Percentiles rank a stretch among this genome's conserved stretches.
These are phyloP conservation scores for Solanum lignicaule DNA, from an alignment of 257 asterid species.

Conservation along the genomic window DNA sequence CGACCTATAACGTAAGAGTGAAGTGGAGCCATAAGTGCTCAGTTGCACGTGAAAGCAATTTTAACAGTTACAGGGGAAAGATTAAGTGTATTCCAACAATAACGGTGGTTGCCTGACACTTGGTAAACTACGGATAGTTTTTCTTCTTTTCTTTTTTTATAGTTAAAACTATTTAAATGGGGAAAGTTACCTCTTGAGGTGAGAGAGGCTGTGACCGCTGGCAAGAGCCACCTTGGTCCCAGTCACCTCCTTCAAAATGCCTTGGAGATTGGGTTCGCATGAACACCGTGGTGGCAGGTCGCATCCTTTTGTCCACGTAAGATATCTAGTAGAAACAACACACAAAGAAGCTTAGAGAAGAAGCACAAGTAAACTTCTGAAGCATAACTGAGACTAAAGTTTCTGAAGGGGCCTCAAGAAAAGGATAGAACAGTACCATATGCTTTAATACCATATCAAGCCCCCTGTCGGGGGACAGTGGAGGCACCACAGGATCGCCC, in stretches of 20 bases:
- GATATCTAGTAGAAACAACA: constrained; percentile 30
- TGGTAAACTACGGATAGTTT: neutral
- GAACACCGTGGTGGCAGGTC: constrained; percentile 36
- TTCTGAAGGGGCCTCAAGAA: neutral
- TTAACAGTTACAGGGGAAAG: neutral
- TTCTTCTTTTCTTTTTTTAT: neutral
- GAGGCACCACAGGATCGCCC: constrained; percentile 68
- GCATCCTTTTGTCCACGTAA: constrained; percentile 38
- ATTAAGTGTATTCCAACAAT: neutral
- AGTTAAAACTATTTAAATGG: neutral
- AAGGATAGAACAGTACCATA: constrained; percentile 45
- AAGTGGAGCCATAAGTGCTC: neutral
- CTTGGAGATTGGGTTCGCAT: constrained; percentile 89
- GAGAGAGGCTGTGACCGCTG: constrained; percentile 53
- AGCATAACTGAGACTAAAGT: neutral
- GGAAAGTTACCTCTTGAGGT: constrained; percentile 53
- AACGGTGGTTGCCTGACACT: neutral
- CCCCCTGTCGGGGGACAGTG: constrained; percentile 55
- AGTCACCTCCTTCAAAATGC: constrained; percentile 96
- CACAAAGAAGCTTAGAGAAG: neutral
- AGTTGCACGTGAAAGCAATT: neutral
- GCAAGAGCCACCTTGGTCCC: constrained; percentile 95
- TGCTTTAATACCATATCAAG: constrained; percentile 64
- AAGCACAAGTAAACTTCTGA: neutral
- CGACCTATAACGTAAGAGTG: neutral